Conservation (phyloP, 2,329 filamentous ascomycete species). For the Ophiostoma novo-ulmi region DNA sequence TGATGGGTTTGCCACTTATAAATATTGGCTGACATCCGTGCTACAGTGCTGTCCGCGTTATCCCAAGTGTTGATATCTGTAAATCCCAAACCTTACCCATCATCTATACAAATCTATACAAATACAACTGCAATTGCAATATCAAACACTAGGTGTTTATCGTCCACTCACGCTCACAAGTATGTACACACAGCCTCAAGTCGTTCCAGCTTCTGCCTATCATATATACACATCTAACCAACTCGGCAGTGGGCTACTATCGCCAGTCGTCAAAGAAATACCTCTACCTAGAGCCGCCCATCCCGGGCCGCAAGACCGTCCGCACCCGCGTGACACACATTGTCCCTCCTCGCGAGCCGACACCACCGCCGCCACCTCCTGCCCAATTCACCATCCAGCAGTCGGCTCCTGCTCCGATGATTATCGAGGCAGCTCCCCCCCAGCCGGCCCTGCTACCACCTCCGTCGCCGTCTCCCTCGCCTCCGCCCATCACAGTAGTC, state of each 20-base stretch:
- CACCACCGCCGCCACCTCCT: background rate
- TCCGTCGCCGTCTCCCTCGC: background rate
- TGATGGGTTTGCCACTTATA: background rate
- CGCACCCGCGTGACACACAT: slow-evolving; percentile 39
- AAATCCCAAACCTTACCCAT: background rate
- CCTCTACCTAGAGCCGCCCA: slow-evolving; percentile 40
- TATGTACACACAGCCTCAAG: background rate
- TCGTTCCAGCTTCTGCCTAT: background rate
- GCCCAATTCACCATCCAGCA: background rate
- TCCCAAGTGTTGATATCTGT: background rate
- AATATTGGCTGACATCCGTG: background rate
- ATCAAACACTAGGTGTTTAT: background rate
- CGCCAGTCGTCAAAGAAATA: slow-evolving; percentile 35
- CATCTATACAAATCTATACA: background rate
- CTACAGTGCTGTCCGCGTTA: background rate
- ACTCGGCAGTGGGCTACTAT: slow-evolving; percentile 25
- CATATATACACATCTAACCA: background rate
- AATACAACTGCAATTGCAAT: no score
- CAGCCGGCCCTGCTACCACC: background rate
- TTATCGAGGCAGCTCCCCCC: background rate
- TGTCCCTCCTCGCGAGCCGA: slow-evolving; percentile 31
- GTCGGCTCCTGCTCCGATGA: background rate
- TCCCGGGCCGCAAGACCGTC: slow-evolving; percentile 35
- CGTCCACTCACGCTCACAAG: background rate
- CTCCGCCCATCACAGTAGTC: slow-evolving; percentile 25